These are phyloP conservation scores for Pleurotus giganteus DNA, from an alignment of 768 basidiomycete species.

Conservation along the genomic window DNA sequence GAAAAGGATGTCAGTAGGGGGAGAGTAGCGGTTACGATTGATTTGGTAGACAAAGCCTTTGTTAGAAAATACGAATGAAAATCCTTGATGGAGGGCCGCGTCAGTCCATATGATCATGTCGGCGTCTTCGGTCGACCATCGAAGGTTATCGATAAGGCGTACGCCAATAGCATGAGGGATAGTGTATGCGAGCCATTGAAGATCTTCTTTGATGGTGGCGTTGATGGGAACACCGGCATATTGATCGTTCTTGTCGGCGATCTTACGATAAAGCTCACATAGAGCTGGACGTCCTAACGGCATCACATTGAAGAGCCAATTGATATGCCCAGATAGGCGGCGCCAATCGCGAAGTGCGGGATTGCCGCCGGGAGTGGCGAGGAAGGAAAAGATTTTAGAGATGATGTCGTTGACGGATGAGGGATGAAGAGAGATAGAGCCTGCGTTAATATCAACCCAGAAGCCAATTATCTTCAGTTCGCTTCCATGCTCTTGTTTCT, in stretches of 20 bases:
- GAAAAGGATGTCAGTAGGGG: conserved; percentile 22
- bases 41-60: conserved; percentile 17
- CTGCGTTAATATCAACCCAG: conserved; percentile 23
- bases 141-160: conserved; percentile 12
- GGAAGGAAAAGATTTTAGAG: not conserved
- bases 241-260: not conserved
- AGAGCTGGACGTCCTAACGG: not conserved
- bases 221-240: conserved; percentile 12
- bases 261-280: not conserved
- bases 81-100: conserved; percentile 13
- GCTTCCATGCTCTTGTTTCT: conserved; percentile 24
- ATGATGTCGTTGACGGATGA: conserved; percentile 18
- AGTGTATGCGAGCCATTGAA: conserved; percentile 14
- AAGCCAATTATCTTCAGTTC: conserved; percentile 36
- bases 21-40: not conserved
- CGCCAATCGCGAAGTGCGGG: not conserved
- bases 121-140: conserved; percentile 16
- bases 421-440: conserved; percentile 20
- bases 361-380: not conserved
- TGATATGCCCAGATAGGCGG: not conserved
- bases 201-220: conserved; percentile 10
- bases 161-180: conserved; percentile 15
- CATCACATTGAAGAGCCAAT: not conserved
- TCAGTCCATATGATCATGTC: conserved; percentile 22
- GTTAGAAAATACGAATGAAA: conserved; percentile 13